These are phyloP conservation scores for Chenopodium album DNA, from an alignment of 148 eudicot genomes.

Conservation along the genomic window DNA sequence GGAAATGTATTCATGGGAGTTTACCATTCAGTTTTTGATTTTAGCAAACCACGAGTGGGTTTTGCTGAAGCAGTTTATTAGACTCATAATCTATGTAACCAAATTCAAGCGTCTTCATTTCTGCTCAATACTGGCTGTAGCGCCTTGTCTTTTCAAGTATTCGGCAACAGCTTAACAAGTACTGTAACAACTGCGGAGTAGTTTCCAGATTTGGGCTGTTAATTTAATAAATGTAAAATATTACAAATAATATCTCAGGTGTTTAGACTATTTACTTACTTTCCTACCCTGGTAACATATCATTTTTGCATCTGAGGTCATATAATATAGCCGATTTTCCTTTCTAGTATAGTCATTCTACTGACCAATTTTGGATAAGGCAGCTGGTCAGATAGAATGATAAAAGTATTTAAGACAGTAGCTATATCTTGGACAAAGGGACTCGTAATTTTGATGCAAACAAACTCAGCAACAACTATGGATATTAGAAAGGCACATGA, in stretches of 20 bases:
- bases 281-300: too few species aligned
- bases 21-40: conserved; percentile 30
- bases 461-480: not conserved
- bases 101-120: not conserved
- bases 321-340: too few species aligned
- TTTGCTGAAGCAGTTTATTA: conserved; percentile 31
- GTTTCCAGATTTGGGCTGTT: too few species aligned
- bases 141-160: not conserved
- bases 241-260: too few species aligned
- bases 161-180: not conserved
- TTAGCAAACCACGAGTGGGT: conserved; percentile 25
- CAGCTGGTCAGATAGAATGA: not conserved
- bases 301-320: too few species aligned
- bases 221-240: too few species aligned
- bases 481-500: not conserved
- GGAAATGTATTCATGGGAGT: conserved; percentile 34
- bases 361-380: not conserved
- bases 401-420: too few species aligned
- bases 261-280: too few species aligned
- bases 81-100: not conserved
- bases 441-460: not conserved
- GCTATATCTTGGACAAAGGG: not conserved
- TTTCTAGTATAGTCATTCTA: not conserved
- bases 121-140: not conserved
- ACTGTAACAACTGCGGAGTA: not conserved